phyloP scores from a whole-genome alignment of 768 basidiomycete genomes.

The Myochromella boudieri region DNA sequence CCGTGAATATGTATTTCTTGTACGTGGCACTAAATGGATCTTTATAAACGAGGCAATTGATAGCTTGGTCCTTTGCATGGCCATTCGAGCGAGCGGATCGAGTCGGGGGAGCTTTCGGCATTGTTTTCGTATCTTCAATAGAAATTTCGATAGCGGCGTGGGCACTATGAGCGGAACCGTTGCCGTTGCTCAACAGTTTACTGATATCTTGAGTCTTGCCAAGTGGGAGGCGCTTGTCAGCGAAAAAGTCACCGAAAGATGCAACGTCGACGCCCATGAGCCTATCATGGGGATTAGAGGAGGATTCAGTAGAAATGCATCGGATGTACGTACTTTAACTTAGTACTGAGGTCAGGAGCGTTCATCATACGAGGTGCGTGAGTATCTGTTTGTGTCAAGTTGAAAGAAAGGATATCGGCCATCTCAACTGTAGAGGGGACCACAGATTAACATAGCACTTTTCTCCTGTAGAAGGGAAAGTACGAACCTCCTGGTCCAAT shows the following conservation, averaged over 20 bases:
- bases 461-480: too few relatives aligned
- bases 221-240: conserved; percentile 37
- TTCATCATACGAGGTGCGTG: conserved; percentile 41
- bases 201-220: neutral
- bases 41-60: conserved; percentile 64
- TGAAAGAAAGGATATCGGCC: conserved; percentile 75
- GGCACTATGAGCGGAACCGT: too few relatives aligned
- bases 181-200: too few relatives aligned
- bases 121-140: neutral
- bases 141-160: too few relatives aligned
- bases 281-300: too few relatives aligned
- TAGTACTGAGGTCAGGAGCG: conserved; percentile 67
- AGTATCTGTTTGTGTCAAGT: conserved; percentile 54
- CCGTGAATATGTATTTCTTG: conserved; percentile 76
- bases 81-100: conserved; percentile 4
- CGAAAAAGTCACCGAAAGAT: conserved; percentile 73
- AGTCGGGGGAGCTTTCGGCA: neutral
- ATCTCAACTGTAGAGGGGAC: too few relatives aligned
- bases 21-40: conserved; percentile 74
- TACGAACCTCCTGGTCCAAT: conserved; percentile 78
- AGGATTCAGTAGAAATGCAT: too few relatives aligned
- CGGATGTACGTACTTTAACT: too few relatives aligned
- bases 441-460: too few relatives aligned
- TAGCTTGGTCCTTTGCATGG: conserved; percentile 30
- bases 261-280: conserved; percentile 51